Conservation (phyloP, 169 alveolate genomes). For the Theileria orientalis region DNA sequence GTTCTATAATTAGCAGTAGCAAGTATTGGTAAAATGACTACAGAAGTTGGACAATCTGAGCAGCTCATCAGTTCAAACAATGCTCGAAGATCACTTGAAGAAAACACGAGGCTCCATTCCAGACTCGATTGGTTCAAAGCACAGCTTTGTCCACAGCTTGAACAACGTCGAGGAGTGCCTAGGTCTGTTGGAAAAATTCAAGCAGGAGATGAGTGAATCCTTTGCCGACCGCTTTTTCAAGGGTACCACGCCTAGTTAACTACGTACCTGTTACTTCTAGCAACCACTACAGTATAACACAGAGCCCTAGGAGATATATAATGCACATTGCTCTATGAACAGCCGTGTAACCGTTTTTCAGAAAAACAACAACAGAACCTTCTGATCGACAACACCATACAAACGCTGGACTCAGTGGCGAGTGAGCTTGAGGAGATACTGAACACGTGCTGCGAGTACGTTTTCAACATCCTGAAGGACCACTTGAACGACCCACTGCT, state of each 20-base stretch:
- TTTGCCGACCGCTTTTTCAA: slow-evolving; percentile 33
- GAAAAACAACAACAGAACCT: slow-evolving; percentile 4
- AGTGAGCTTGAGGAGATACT: slow-evolving; percentile 37
- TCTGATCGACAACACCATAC: slow-evolving; percentile 53
- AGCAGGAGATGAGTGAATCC: slow-evolving; percentile 42
- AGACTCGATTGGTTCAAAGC: slow-evolving; percentile 42
- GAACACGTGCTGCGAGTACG: slow-evolving; percentile 31
- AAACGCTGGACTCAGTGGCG: slow-evolving; percentile 37
- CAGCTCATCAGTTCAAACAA: slow-evolving; percentile 13
- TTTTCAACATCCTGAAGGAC: slow-evolving; percentile 45
- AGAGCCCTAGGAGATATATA: too few species aligned
- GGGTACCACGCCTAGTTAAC: too few species aligned
- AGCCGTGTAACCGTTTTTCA: too few species aligned
- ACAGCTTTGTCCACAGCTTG: slow-evolving; percentile 56
- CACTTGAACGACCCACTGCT: slow-evolving; percentile 42
- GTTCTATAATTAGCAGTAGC: too few species aligned
- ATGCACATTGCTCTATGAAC: too few species aligned
- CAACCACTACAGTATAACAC: too few species aligned
- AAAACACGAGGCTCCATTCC: slow-evolving; percentile 20
- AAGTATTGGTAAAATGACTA: background rate
- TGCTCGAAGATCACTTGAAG: slow-evolving; percentile 56
- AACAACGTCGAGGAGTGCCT: slow-evolving; percentile 62
- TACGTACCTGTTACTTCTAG: too few species aligned
- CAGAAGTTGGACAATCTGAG: slow-evolving; percentile 44
- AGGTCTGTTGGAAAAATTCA: slow-evolving; percentile 38